A percentile compares a stretch with the other conserved stretches of the same genome.
These are phyloP conservation scores for Exobasidium rhododendri DNA, from an alignment of 1,284 basidiomycete genomes.

Conservation along the genomic window DNA sequence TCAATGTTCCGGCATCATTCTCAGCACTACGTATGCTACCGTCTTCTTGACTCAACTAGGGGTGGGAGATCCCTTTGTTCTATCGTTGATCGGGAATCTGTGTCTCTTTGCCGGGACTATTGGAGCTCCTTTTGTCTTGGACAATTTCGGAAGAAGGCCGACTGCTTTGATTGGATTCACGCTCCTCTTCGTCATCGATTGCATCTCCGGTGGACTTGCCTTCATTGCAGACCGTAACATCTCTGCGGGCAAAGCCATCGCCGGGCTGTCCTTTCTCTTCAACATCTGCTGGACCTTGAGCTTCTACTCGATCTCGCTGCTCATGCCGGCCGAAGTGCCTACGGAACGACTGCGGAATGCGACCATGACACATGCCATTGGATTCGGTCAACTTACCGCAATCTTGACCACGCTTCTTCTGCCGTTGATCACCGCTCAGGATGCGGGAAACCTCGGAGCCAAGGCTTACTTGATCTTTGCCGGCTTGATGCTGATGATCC, in stretches of 20 bases:
- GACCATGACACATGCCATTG: constrained; percentile 44
- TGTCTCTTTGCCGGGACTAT: constrained; percentile 31
- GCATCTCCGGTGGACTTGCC: constrained; percentile 29
- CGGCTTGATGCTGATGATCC: constrained; percentile 34
- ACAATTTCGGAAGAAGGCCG: constrained; percentile 33
- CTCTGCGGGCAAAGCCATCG: constrained; percentile 23
- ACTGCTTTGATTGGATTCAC: constrained; percentile 36
- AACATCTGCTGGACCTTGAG: constrained; percentile 42
- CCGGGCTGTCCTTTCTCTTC: constrained; percentile 39
- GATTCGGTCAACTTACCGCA: constrained; percentile 39
- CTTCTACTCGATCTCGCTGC: constrained; percentile 43
- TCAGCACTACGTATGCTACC: constrained; percentile 40
- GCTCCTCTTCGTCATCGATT: constrained; percentile 30
- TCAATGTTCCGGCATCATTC: constrained; percentile 41
- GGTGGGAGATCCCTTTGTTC: constrained; percentile 32
- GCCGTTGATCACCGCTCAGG: constrained; percentile 35
- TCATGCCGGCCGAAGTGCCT: constrained; percentile 41
- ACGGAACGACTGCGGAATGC: constrained; percentile 37
- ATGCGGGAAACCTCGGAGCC: constrained; percentile 34
- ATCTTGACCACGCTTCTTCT: constrained; percentile 39
- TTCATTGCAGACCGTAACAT: constrained; percentile 19
- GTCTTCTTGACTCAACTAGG: constrained; percentile 37
- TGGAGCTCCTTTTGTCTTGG: constrained; percentile 36
- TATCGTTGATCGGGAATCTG: constrained; percentile 33
- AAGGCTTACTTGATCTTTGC: constrained; percentile 46